Percentiles rank a stretch among this genome's conserved stretches.
Evolutionary conservation across 176 grass and related monocot genomes (phyloP).

Genomic region (Musa beccarii): DNA sequence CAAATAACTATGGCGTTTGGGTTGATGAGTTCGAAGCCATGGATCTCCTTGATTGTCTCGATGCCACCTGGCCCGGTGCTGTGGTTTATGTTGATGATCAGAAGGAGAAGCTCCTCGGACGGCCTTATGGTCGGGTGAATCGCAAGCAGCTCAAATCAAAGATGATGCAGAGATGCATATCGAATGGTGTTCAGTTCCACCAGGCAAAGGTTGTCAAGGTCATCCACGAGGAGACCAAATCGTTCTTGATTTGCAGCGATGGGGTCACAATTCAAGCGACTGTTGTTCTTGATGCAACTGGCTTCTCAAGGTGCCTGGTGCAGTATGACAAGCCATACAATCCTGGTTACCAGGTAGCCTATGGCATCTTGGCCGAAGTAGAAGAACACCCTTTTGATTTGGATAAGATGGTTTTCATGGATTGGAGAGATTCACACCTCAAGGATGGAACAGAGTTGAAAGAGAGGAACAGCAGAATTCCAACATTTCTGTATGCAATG

Average conservation of each 20-base stretch:
- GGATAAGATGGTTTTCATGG: slow-evolving; percentile 99
- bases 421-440: slow-evolving; percentile 94
- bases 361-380: slow-evolving; percentile 88
- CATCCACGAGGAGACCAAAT: slow-evolving; percentile 55
- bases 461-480: slow-evolving; percentile 52
- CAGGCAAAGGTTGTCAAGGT: slow-evolving; percentile 70
- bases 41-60: slow-evolving; percentile 79
- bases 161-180: slow-evolving; percentile 78
- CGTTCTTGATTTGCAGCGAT: slow-evolving; percentile 72
- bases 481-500: slow-evolving; percentile 97
- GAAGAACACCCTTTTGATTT: slow-evolving; percentile 88
- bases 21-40: slow-evolving; percentile 92
- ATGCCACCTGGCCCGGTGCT: slow-evolving; percentile 64
- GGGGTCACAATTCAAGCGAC: slow-evolving; percentile 56
- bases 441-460: slow-evolving; percentile 33
- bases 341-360: slow-evolving; percentile 90
- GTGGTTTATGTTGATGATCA: slow-evolving; percentile 46
- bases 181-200: slow-evolving; percentile 61
- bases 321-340: slow-evolving; percentile 87
- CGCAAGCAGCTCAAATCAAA: slow-evolving; percentile 84
- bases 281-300: slow-evolving; percentile 84
- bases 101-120: slow-evolving; percentile 40
- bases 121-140: slow-evolving; percentile 67
- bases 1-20: slow-evolving; percentile 98
- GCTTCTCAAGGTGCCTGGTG: slow-evolving; percentile 82